phyloP scores from a whole-genome alignment of 768 basidiomycete species.

The Megacollybia marginata region DNA sequence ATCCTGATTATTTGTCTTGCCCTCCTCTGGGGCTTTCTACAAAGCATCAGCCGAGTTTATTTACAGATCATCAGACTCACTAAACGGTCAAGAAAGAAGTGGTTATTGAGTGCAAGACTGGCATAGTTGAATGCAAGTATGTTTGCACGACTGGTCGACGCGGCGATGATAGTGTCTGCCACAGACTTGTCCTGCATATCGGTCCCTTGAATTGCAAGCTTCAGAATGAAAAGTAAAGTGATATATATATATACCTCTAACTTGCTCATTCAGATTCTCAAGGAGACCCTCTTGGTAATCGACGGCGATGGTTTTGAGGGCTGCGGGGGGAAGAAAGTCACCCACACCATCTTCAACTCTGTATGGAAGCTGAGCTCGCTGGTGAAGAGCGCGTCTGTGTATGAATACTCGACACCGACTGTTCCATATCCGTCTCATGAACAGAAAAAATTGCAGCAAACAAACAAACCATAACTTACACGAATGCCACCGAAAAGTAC shows the following conservation, averaged over 20 bases:
- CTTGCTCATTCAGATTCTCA: slow-evolving; percentile 66
- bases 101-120: slow-evolving; percentile 87
- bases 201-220: slow-evolving; percentile 31
- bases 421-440: no score
- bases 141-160: slow-evolving; percentile 48
- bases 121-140: slow-evolving; percentile 86
- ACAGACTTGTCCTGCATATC: slow-evolving; percentile 49
- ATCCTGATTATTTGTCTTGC: slow-evolving; percentile 27
- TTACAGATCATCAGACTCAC: slow-evolving; percentile 40
- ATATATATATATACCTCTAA: slow-evolving; percentile 45
- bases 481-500: not conserved
- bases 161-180: slow-evolving; percentile 64
- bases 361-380: slow-evolving; percentile 53
- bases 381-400: slow-evolving; percentile 35
- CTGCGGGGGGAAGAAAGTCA: slow-evolving; percentile 68
- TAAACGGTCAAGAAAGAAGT: slow-evolving; percentile 84
- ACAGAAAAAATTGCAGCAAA: no score
- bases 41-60: slow-evolving; percentile 1
- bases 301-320: slow-evolving; percentile 61
- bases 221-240: not conserved
- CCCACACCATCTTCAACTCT: slow-evolving; percentile 65
- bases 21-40: slow-evolving; percentile 34
- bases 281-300: slow-evolving; percentile 87
- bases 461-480: not conserved
- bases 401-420: not conserved